Percentiles rank a stretch among this genome's conserved stretches.
phyloP scores from a whole-genome alignment of 176 grass and related monocot genomes.

The Rhynchospora pubera region DNA sequence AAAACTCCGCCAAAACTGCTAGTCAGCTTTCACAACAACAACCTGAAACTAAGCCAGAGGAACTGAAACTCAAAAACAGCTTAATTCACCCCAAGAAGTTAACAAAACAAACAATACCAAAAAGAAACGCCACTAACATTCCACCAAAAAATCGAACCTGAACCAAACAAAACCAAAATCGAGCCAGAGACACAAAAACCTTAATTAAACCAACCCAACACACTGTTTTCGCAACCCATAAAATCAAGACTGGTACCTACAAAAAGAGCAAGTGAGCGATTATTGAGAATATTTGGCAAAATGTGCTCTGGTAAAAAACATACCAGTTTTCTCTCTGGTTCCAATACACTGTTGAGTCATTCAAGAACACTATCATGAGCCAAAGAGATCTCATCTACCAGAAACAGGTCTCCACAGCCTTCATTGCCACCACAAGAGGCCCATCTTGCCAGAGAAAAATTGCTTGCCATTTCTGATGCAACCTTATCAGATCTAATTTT shows the following conservation, averaged over 20 bases:
- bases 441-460: slow-evolving; percentile 98
- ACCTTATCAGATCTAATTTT: slow-evolving; percentile 53
- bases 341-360: slow-evolving; percentile 93
- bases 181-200: neutral
- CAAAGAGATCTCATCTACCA: slow-evolving; percentile 93
- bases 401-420: slow-evolving; percentile 75
- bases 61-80: neutral
- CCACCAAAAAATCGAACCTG: too few relatives aligned
- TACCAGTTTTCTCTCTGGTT: slow-evolving; percentile 96
- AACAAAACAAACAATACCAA: neutral
- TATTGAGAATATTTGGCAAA: neutral
- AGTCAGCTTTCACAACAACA: neutral
- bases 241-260: neutral
- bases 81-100: neutral
- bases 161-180: neutral
- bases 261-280: neutral
- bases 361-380: slow-evolving; percentile 97
- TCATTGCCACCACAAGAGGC: slow-evolving; percentile 94
- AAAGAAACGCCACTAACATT: too few relatives aligned
- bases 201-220: neutral
- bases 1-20: neutral
- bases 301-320: neutral
- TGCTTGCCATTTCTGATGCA: slow-evolving; percentile 66
- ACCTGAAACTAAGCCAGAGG: neutral
- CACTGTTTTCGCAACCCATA: neutral